phyloP scores from a whole-genome alignment of 306 rosid species.

The Dryas alaskensis region DNA sequence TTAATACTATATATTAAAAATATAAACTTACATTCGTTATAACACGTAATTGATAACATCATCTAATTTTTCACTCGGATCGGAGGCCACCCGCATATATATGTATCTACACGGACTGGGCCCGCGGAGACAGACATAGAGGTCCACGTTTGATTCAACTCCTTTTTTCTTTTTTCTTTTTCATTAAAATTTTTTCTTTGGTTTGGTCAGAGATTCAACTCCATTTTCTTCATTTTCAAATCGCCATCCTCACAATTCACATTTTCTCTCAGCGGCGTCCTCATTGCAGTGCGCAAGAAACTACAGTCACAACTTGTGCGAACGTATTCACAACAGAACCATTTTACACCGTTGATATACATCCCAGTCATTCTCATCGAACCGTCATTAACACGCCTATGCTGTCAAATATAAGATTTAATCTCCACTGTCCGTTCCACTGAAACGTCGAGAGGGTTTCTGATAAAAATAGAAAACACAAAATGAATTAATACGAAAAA shows the following conservation, averaged over 20 bases:
- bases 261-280: slow-evolving; percentile 16
- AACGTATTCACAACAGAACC: neutral
- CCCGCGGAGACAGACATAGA: neutral
- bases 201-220: neutral
- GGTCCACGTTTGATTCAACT: slow-evolving; percentile 27
- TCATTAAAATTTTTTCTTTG: neutral
- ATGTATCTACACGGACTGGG: neutral
- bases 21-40: too few species aligned
- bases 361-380: neutral
- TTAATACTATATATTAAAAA: too few species aligned
- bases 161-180: neutral
- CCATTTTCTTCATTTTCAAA: neutral
- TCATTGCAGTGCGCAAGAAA: neutral
- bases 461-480: neutral
- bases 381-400: neutral
- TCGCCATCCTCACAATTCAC: neutral
- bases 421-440: slow-evolving; percentile 14
- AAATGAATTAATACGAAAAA: neutral
- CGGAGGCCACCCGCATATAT: neutral
- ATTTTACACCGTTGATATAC: neutral
- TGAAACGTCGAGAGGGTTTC: slow-evolving; percentile 1
- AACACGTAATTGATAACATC: too few species aligned
- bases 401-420: neutral
- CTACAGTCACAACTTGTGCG: neutral
- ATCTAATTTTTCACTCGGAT: too few species aligned